Percentiles rank a stretch among this genome's conserved stretches.
phyloP scores from a whole-genome alignment of 495 filamentous ascomycete genomes.

The Neurospora sp. region DNA sequence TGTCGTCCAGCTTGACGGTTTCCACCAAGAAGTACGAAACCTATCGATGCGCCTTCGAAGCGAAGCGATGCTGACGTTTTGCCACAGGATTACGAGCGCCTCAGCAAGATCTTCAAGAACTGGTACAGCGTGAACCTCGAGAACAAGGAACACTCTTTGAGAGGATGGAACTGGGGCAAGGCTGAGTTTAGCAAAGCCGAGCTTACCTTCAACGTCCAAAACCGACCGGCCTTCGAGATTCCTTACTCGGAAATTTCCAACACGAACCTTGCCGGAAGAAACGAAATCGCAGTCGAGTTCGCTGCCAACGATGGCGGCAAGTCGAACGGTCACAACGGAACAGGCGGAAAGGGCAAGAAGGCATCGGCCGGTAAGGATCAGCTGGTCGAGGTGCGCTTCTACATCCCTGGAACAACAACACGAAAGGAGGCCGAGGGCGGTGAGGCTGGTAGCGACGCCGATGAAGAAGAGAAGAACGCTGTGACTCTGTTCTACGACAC shows the following conservation, averaged over 20 bases:
- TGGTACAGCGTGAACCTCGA: constrained; percentile 94
- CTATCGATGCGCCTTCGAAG: not conserved
- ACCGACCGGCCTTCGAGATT: constrained; percentile 93
- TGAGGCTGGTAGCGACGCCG: constrained; percentile 55
- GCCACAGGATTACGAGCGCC: constrained; percentile 72
- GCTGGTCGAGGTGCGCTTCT: constrained; percentile 96
- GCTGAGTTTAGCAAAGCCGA: constrained; percentile 93
- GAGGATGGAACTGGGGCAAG: constrained; percentile 99
- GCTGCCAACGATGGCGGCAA: constrained; percentile 56
- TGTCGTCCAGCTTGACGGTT: constrained; percentile 90
- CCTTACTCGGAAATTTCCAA: constrained; percentile 97
- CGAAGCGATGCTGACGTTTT: constrained; percentile 2
- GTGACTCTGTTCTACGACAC: constrained; percentile 95
- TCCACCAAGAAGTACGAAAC: constrained; percentile 66
- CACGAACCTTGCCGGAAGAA: constrained; percentile 94
- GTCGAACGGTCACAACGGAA: constrained; percentile 65
- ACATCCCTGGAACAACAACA: constrained; percentile 84
- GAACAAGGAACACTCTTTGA: constrained; percentile 82
- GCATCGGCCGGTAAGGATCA: constrained; percentile 80
- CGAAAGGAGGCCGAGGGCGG: constrained; percentile 78
- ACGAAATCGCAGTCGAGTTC: constrained; percentile 95
- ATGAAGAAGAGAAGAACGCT: constrained; percentile 78
- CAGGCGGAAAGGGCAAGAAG: constrained; percentile 78
- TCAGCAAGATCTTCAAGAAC: constrained; percentile 84
- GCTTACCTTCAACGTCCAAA: constrained; percentile 91